Evolutionary conservation across 768 basidiomycete genomes (phyloP).

Genomic region (Leccinum ochraceum): DNA sequence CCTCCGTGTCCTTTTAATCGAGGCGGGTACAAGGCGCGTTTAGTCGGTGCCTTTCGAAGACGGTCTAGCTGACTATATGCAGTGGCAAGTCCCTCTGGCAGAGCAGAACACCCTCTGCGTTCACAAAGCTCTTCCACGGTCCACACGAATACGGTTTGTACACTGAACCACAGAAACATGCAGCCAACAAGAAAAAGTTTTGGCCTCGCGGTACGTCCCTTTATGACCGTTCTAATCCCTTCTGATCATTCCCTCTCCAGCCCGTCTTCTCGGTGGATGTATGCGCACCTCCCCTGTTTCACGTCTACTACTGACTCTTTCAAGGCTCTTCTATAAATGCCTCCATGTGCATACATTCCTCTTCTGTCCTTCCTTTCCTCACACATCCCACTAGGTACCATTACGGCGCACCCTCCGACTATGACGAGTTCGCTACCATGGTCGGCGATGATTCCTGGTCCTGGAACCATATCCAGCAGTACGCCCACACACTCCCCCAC

Average conservation of each 20-base stretch:
- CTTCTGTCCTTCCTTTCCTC: background rate
- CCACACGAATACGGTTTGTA: constrained; percentile 53
- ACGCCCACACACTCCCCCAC: constrained; percentile 2
- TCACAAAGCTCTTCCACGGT: constrained; percentile 41
- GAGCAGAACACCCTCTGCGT: constrained; percentile 48
- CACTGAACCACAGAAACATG: constrained; percentile 57
- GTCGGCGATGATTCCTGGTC: constrained; percentile 57
- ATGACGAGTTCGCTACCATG: constrained; percentile 62
- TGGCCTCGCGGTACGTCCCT: constrained; percentile 63
- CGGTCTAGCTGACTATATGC: background rate
- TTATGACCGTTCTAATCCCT: background rate
- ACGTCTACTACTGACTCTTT: background rate
- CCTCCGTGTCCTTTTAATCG: constrained; percentile 41
- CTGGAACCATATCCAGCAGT: constrained; percentile 54
- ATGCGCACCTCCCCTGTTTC: constrained; percentile 28
- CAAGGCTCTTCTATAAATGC: constrained; percentile 69
- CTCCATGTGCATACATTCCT: constrained; percentile 35
- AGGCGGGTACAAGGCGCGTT: constrained; percentile 47
- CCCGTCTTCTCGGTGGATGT: constrained; percentile 75
- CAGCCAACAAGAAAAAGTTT: constrained; percentile 46
- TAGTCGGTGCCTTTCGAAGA: background rate
- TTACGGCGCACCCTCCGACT: constrained; percentile 66
- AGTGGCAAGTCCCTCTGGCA: constrained; percentile 46
- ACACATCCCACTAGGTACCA: constrained; percentile 42
- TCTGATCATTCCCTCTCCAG: constrained; percentile 30